Conservation (phyloP, 1,284 basidiomycete species). For the Boletus holoroseus region DNA sequence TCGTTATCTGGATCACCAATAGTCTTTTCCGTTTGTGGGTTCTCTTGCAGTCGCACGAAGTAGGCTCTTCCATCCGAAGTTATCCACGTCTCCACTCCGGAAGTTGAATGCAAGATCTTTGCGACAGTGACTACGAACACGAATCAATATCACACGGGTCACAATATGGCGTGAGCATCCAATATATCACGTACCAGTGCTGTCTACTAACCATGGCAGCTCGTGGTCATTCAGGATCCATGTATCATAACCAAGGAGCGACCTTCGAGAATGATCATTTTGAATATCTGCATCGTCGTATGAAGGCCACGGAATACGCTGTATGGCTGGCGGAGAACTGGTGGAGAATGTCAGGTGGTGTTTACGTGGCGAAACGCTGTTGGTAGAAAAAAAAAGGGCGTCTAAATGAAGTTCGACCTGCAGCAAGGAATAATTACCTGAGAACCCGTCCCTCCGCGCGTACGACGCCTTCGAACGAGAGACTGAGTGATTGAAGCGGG, state of each 20-base stretch:
- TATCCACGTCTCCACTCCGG: slow-evolving; percentile 71
- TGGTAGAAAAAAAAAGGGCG: neutral
- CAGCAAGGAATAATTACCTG: slow-evolving; percentile 41
- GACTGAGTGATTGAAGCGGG: slow-evolving; percentile 55
- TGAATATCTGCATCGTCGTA: slow-evolving; percentile 40
- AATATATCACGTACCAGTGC: slow-evolving; percentile 48
- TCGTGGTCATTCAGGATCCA: slow-evolving; percentile 69
- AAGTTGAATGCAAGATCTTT: slow-evolving; percentile 52
- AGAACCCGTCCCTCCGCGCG: slow-evolving; percentile 70
- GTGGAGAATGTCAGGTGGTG: slow-evolving; percentile 69
- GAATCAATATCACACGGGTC: neutral
- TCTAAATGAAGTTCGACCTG: slow-evolving; percentile 2
- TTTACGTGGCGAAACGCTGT: slow-evolving; percentile 67
- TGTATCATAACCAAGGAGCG: slow-evolving; percentile 50
- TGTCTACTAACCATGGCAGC: slow-evolving; percentile 66
- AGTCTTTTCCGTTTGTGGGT: slow-evolving; percentile 12
- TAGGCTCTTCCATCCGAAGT: slow-evolving; percentile 78
- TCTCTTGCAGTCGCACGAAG: slow-evolving; percentile 58
- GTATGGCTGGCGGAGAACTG: slow-evolving; percentile 61
- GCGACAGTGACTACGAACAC: slow-evolving; percentile 48
- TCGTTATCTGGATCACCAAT: slow-evolving; percentile 4
- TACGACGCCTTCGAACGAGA: slow-evolving; percentile 79
- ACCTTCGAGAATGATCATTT: slow-evolving; percentile 28
- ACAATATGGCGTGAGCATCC: neutral
- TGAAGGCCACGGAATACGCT: slow-evolving; percentile 75